Evolutionary conservation across 2,329 filamentous ascomycete species (phyloP).

Genomic region (Aspergillus sp.): DNA sequence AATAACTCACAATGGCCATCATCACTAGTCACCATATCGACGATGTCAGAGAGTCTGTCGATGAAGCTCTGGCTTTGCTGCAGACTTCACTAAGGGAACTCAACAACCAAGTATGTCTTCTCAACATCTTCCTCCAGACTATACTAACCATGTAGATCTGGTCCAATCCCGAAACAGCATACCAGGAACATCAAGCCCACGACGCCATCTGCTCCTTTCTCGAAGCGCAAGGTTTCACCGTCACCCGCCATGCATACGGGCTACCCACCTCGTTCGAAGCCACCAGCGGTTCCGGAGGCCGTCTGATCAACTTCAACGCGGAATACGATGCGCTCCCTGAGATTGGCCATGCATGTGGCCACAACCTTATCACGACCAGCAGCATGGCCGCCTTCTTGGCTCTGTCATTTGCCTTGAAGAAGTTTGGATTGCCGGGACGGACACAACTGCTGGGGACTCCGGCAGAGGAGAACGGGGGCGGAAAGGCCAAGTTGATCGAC

Average conservation of each 20-base stretch:
- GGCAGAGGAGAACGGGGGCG: slow-evolving; percentile 35
- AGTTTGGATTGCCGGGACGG: slow-evolving; percentile 34
- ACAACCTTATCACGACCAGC: slow-evolving; percentile 35
- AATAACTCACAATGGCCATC: slow-evolving; percentile 12
- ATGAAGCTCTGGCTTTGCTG: slow-evolving; percentile 13
- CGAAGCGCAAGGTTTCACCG: slow-evolving; percentile 40
- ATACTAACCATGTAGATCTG: slow-evolving; percentile 29
- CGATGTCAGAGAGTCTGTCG: slow-evolving; percentile 17
- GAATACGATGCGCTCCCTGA: slow-evolving; percentile 41
- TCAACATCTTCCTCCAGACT: neutral
- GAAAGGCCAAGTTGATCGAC: slow-evolving; percentile 39
- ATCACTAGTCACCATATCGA: slow-evolving; percentile 5
- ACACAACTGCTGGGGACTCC: slow-evolving; percentile 35
- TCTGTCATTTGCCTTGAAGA: slow-evolving; percentile 41
- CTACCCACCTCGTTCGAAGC: slow-evolving; percentile 50
- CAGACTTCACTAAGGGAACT: slow-evolving; percentile 17
- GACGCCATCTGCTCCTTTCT: slow-evolving; percentile 45
- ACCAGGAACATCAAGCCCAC: slow-evolving; percentile 50
- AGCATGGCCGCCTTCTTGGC: slow-evolving; percentile 39
- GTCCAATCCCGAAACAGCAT: slow-evolving; percentile 50
- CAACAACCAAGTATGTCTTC: slow-evolving; percentile 18
- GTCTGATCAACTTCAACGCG: slow-evolving; percentile 33
- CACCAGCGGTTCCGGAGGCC: slow-evolving; percentile 36
- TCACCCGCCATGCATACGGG: slow-evolving; percentile 48
- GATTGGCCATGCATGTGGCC: slow-evolving; percentile 39